Percentiles rank a stretch among this genome's conserved stretches.
Conservation (phyloP, 441 rosid species). For the Viola pubescens region DNA sequence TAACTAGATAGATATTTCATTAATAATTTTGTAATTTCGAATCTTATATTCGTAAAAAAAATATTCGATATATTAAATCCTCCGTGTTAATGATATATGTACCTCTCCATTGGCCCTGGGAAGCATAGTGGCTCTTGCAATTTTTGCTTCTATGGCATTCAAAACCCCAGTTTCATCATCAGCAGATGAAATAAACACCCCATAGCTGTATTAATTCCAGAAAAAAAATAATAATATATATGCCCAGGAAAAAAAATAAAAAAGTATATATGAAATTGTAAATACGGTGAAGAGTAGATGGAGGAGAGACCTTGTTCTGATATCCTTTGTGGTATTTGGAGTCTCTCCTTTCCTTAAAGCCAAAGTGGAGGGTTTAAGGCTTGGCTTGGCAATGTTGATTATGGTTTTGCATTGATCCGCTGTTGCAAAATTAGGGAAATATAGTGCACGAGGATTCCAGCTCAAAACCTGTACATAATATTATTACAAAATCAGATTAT, state of each 20-base stretch:
- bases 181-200: conserved; percentile 42
- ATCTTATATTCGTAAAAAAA: no score
- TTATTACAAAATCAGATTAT: no score
- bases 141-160: conserved; percentile 50
- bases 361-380: conserved; percentile 45
- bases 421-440: conserved; percentile 50
- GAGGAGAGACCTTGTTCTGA: conserved; percentile 56
- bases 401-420: conserved; percentile 48
- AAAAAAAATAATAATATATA: not conserved
- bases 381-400: conserved; percentile 38
- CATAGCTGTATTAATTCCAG: conserved; percentile 34
- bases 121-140: conserved; percentile 51
- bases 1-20: not conserved
- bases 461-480: conserved; percentile 44
- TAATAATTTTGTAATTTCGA: not conserved
- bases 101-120: conserved; percentile 54
- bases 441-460: conserved; percentile 59
- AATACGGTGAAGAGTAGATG: no score
- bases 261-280: no score
- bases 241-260: no score
- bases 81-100: not conserved
- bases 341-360: conserved; percentile 55
- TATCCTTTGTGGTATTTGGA: conserved; percentile 27
- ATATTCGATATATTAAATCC: not conserved
- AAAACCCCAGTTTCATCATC: conserved; percentile 46